phyloP scores from a whole-genome alignment of 345 rosid species.

The Ricinus communis region DNA sequence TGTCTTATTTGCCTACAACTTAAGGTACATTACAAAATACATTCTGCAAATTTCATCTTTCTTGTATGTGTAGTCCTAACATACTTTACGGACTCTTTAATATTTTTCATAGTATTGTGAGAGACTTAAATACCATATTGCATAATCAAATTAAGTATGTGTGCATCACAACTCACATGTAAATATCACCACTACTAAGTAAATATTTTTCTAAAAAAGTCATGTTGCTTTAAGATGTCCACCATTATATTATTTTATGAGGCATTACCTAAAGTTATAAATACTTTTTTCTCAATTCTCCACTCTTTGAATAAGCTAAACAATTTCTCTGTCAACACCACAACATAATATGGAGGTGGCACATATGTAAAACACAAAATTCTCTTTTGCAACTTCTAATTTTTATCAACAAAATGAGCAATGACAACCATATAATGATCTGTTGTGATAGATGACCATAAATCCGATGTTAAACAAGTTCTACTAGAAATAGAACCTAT shows the following conservation, averaged over 20 bases:
- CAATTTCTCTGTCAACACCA: neutral
- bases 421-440: neutral
- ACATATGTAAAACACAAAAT: neutral
- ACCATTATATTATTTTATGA: neutral
- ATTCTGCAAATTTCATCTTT: neutral
- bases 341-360: neutral
- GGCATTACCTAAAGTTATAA: neutral
- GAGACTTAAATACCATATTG: neutral
- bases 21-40: neutral
- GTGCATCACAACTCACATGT: neutral
- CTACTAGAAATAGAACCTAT: neutral
- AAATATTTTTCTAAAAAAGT: neutral
- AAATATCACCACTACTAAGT: neutral
- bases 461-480: neutral
- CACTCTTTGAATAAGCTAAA: neutral
- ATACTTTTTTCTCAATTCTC: slow-evolving; percentile 4
- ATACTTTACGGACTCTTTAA: neutral
- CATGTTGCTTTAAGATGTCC: neutral
- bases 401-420: neutral
- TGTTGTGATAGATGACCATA: neutral
- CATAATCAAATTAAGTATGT: neutral
- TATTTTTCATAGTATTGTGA: neutral
- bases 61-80: neutral
- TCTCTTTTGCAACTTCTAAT: slow-evolving; percentile 1
- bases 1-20: neutral